Percentiles rank a stretch among this genome's conserved stretches.
Conservation (phyloP, 2,329 filamentous ascomycete genomes). For the Paecilomyces niveus region DNA sequence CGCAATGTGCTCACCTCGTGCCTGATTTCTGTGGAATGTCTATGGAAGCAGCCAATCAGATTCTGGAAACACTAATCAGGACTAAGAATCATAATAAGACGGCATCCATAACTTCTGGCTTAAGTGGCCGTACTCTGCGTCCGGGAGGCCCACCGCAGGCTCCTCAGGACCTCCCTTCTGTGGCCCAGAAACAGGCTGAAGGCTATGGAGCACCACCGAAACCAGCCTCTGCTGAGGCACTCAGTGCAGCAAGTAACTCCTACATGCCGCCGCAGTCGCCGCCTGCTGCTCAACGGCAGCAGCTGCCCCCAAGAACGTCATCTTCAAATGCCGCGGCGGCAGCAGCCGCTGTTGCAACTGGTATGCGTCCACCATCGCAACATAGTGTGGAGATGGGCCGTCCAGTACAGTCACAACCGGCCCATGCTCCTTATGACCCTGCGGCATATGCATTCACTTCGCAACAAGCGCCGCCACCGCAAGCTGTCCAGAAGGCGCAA, state of each 20-base stretch:
- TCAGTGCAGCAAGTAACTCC: conserved; percentile 36
- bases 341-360: conserved; percentile 43
- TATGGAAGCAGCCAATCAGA: conserved; percentile 93
- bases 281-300: conserved; percentile 33
- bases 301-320: conserved; percentile 42
- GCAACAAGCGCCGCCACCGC: conserved; percentile 21
- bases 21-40: conserved; percentile 99
- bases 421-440: conserved; percentile 41
- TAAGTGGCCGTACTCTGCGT: conserved; percentile 63
- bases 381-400: conserved; percentile 15
- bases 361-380: conserved; percentile 37
- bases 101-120: conserved; percentile 27
- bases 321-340: conserved; percentile 42
- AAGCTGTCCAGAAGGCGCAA: conserved; percentile 18
- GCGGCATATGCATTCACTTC: conserved; percentile 31
- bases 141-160: conserved; percentile 41
- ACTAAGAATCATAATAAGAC: conserved; percentile 65
- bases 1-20: conserved; percentile 86
- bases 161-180: conserved; percentile 28
- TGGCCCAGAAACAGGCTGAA: conserved; percentile 29
- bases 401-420: conserved; percentile 33
- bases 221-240: conserved; percentile 32
- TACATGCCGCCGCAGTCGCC: conserved; percentile 42
- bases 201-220: conserved; percentile 28
- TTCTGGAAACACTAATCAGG: conserved; percentile 75